Evolutionary conservation across 2,329 filamentous ascomycete genomes (phyloP), one percentile per base, ranked within the genome.

Genomic region (Immersiporthe knoxdaviesiana): DNA sequence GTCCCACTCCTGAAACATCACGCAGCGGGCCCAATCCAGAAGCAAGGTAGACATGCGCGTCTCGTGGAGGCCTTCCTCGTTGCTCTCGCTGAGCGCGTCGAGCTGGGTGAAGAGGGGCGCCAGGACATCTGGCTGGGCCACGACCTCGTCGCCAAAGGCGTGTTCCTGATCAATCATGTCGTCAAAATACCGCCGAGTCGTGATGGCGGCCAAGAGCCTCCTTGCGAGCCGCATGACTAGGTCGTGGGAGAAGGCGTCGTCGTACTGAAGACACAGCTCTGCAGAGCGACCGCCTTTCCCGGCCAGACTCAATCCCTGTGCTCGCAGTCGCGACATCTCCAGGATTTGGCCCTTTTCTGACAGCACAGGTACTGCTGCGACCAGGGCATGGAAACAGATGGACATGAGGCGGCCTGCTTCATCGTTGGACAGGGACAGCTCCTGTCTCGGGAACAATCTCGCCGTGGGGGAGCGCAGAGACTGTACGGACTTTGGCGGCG

Each of bases 1-100:
- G 75, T 95, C 87, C 94, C 94, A 97, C 71, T 92, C 89, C 67
- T 90, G 88, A 59, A 97, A 80, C 75, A 97, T 87, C 1, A 96
- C 85, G 0, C 90, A 89, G 70, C 91, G 85, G 27, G 91, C 87
- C 91, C 91, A 94, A 74, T 93, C 91, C 35, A 93, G 79, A 7
- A 88, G 80, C 21, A 89, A 77, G 14, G 84, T 87, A 10, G 85
- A 87, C 24, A 87, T 82, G 47, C 85, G 81, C 41, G 84, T 86
- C 73, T 89, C 87, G 72, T 88, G 88, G 30, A 87, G 74, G 18
- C 82, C 80, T n/a, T 83, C 82, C 70, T 88, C 87, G 1, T 81
- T 72, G 50, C 81, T 83, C 41, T 80, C 78, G 66, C 81, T 82
- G 21, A 86, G 77, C 37, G 85, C 81, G 71, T 88, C 85, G 2